These are phyloP conservation scores for Jackrogersella minutella DNA, from an alignment of 495 filamentous ascomycete genomes.

Conservation along the genomic window DNA sequence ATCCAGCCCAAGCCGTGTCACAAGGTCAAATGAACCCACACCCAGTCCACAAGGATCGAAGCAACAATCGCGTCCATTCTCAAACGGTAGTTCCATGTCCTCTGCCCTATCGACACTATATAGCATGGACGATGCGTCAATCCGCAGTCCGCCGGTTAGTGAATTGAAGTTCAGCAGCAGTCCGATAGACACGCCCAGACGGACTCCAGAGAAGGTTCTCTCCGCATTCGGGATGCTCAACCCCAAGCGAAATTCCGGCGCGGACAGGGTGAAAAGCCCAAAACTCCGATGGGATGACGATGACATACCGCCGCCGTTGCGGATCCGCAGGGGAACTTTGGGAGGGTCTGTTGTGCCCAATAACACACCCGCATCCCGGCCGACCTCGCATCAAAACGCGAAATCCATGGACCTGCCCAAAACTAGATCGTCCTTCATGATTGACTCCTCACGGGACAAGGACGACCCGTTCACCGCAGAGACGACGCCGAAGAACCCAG, in stretches of 20 bases:
- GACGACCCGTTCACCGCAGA: constrained; percentile 38
- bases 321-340: constrained; percentile 26
- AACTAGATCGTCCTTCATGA: constrained; percentile 4
- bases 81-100: constrained; percentile 47
- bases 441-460: not conserved
- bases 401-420: not conserved
- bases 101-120: constrained; percentile 55
- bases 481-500: constrained; percentile 19
- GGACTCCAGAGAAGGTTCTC: constrained; percentile 7
- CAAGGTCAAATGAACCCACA: constrained; percentile 17
- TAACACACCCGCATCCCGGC: not conserved
- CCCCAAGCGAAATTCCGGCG: not conserved
- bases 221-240: constrained; percentile 21
- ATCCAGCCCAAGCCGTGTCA: constrained; percentile 36
- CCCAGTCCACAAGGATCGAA: constrained; percentile 24
- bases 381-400: not conserved
- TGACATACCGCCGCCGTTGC: constrained; percentile 19
- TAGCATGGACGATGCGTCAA: constrained; percentile 52
- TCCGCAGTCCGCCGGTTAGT: constrained; percentile 24
- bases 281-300: constrained; percentile 10
- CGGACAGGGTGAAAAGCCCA: not conserved
- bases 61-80: constrained; percentile 28
- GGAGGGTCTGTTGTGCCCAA: constrained; percentile 9
- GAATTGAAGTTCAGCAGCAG: not conserved
- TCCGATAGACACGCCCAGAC: not conserved